Evolutionary conservation across 768 basidiomycete genomes (phyloP).

Genomic region (Panus rudis): DNA sequence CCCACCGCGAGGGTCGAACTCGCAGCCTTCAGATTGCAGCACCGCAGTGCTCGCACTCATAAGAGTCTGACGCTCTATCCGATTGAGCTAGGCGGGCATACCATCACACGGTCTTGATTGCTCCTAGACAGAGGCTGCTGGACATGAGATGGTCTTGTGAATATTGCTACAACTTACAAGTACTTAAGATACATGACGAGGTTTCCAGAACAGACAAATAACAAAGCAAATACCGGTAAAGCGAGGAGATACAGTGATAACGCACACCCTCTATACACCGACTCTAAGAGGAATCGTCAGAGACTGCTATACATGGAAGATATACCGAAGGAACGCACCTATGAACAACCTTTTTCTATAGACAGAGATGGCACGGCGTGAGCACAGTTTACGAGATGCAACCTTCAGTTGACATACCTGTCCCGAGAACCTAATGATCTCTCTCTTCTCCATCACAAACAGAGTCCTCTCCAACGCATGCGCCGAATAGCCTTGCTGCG

Average conservation of each 20-base stretch:
- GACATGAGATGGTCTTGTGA: no score
- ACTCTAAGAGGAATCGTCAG: no score
- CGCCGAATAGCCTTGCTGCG: conserved; percentile 82
- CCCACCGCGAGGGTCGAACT: conserved; percentile 61
- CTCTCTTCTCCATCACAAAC: conserved; percentile 90
- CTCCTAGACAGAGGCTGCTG: no score
- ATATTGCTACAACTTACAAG: no score
- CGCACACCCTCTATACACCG: no score
- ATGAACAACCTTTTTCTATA: conserved; percentile 52
- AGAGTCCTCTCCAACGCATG: conserved; percentile 90
- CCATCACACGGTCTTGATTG: no score
- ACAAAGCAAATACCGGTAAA: no score
- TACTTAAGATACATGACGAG: no score
- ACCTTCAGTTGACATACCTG: conserved; percentile 32
- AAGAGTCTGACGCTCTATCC: conserved; percentile 58
- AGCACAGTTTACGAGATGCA: conserved; percentile 12
- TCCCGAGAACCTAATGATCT: conserved; percentile 85
- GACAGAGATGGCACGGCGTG: not conserved
- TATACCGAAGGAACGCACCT: conserved; percentile 27
- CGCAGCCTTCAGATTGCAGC: conserved; percentile 50
- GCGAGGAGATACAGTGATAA: no score
- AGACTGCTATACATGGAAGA: no score
- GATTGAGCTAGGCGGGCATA: conserved; percentile 50
- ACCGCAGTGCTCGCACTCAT: conserved; percentile 14
- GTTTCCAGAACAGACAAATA: no score